A percentile compares a stretch with the other conserved stretches of the same genome.
phyloP scores from a whole-genome alignment of 2,329 filamentous ascomycete genomes.

The Polychaeton citri region DNA sequence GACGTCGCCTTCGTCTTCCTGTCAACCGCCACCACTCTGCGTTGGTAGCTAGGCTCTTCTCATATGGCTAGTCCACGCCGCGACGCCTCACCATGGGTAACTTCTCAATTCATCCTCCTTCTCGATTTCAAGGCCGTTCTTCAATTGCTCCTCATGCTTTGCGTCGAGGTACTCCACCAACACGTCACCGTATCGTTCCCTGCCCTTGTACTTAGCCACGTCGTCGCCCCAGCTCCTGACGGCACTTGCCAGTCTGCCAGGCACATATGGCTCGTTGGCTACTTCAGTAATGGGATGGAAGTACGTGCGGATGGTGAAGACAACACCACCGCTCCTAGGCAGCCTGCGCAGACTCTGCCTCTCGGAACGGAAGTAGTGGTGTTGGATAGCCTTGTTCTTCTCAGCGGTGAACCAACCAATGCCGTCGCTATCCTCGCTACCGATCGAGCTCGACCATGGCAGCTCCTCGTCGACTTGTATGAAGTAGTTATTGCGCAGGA shows the following conservation, averaged over 20 bases:
- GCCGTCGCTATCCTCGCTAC: slow-evolving; percentile 50
- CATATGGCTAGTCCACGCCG: no score
- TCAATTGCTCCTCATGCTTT: slow-evolving; percentile 61
- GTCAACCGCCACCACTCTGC: no score
- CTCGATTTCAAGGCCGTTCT: slow-evolving; percentile 48
- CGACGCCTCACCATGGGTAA: slow-evolving; percentile 43
- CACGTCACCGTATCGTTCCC: slow-evolving; percentile 58
- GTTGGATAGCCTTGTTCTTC: slow-evolving; percentile 56
- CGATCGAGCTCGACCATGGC: slow-evolving; percentile 65
- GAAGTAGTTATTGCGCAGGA: slow-evolving; percentile 71
- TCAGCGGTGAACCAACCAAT: slow-evolving; percentile 65
- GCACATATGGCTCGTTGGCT: slow-evolving; percentile 59
- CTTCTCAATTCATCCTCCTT: slow-evolving; percentile 45
- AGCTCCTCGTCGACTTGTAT: slow-evolving; percentile 71
- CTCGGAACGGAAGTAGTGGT: slow-evolving; percentile 69
- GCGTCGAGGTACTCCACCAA: slow-evolving; percentile 62
- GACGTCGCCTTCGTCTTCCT: no score
- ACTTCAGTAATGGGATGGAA: slow-evolving; percentile 60
- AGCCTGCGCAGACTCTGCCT: slow-evolving; percentile 54
- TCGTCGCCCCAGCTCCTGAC: slow-evolving; percentile 71
- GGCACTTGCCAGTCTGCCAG: slow-evolving; percentile 63
- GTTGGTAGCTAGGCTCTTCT: no score
- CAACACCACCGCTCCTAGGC: slow-evolving; percentile 33
- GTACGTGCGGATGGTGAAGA: slow-evolving; percentile 71
- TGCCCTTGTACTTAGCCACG: slow-evolving; percentile 66